Base-by-base conservation (phyloP, 768 basidiomycete genomes). In the Russula brevipes region DNA sequence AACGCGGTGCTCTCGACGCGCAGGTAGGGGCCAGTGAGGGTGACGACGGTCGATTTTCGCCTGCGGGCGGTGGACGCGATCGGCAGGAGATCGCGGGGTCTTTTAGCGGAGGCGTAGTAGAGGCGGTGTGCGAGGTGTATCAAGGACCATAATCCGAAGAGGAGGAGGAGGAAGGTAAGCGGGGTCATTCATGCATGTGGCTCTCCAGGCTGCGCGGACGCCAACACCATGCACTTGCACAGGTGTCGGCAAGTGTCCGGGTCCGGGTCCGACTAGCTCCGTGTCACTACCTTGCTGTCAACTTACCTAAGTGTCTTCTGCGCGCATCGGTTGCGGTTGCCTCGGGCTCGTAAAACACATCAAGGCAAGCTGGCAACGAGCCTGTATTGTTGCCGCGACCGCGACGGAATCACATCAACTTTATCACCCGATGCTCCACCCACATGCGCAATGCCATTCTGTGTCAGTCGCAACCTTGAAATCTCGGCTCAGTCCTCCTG, bases 1-100 rank as follows among this genome's bases (percentile, higher is more conserved):
- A 68, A 58, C 4, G 60, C 60, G 39, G 65, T 68, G 45, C 65
- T 62, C 60, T 67, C 66, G 38, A 66, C 1, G 33, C 64, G 60
- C 10, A 68, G 38, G 19, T 68, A 59, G 4, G 57, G 44, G 2
- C 57, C 36, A 3, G 50, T 14, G 41, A 68, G 54, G 7, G 60
- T 49, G 42, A 66, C 10, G 8, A 52, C 55, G 0, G 55, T 66
- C n/a, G 54, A 31, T 14, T 7, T 51, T 45, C 63, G 63, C 35
- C 10, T 42, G 16, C 63, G 45, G n/a, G 45, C 14, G 39, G 39
- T 44, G 16, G 55, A 17, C 5, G 46, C 49, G 0, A 36, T 64
- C 6, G 63, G 63, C 1, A 64, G n/a, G 31, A 60, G 14, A 11
- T 9, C 14, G 35, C 46, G 58, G 14, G 35, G 30, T 45, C 33